Evolutionary conservation across 305 asterid species (phyloP), one percentile per base, ranked within the genome.

Genomic region (Solanum aculeatissimum): DNA sequence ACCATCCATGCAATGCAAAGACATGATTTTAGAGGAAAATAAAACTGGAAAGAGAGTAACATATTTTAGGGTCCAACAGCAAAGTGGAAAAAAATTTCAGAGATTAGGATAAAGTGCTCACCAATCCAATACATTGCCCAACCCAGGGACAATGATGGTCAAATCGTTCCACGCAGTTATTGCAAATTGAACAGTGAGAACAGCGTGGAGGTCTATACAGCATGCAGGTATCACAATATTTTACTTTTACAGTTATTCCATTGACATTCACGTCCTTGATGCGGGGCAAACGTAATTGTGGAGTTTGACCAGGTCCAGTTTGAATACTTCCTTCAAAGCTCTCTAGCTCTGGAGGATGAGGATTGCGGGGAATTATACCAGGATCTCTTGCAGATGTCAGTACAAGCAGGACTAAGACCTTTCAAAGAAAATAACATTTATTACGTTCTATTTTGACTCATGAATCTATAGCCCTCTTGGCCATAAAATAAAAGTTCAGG

Each of bases 71-170:
- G 49, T 53, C n/a, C 82, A 51, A 78, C 12, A 12, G 65, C 25
- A 78, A 78, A 53, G 42, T 1, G 8, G 8, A 72, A 14, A 45
- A 72, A n/a, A 21, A 21, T 13, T 43, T 45, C n/a, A 72, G 80
- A 80, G 47, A 83, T 53, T 85, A 83, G 58, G 51, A 14, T 54
- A 35, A 68, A 35, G 19, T 21, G 83, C 97, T 88, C 85, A 95
- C 97, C 92, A 88, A 81, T 87, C 98, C 98, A 82, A 95, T 92
- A 42, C 98, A 95, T 86, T 95, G 98, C 84, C 98, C 98, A 23
- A 95, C 97, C 98, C 98, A 95, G 45, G 98, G 98, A 58, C 98
- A 95, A 90, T 95, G 98, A 89, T 95, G 98, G 89, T 95, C 98
- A 69, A 95, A 95, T 62, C 93, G 89, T 83, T 95, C 95, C 83